phyloP scores from a whole-genome alignment of 805 yeast species.

The baker's yeast (Saccharomyces cerevisiae) region DNA sequence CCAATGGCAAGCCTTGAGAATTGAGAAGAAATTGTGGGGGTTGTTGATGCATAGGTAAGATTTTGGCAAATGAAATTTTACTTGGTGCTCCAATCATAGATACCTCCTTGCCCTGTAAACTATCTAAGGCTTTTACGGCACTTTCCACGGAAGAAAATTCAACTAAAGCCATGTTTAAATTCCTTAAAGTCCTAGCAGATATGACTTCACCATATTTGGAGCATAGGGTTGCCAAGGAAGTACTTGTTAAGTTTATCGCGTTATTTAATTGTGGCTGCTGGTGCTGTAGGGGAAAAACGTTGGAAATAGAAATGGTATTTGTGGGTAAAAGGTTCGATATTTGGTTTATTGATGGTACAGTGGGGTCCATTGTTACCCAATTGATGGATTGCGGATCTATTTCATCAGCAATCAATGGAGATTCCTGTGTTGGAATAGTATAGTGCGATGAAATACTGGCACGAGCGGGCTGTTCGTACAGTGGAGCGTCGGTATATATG shows the following conservation, averaged over 20 bases:
- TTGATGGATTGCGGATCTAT: constrained; percentile 50
- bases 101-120: constrained; percentile 73
- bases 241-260: constrained; percentile 35
- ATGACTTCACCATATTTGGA: constrained; percentile 53
- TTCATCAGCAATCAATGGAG: constrained; percentile 44
- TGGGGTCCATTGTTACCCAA: constrained; percentile 63
- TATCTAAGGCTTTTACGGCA: constrained; percentile 73
- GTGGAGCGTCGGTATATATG: constrained; percentile 26
- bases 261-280: constrained; percentile 48
- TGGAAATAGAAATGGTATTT: constrained; percentile 66
- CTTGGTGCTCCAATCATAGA: constrained; percentile 65
- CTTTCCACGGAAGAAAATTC: constrained; percentile 65
- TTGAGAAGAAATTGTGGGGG: constrained; percentile 13
- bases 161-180: constrained; percentile 48
- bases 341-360: constrained; percentile 67
- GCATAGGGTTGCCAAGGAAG: constrained; percentile 52
- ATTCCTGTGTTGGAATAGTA: constrained; percentile 16
- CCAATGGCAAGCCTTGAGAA: constrained; percentile 3
- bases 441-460: constrained; percentile 19
- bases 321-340: constrained; percentile 66
- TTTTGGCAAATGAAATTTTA: constrained; percentile 77
- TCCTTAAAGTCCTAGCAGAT: constrained; percentile 52
- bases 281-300: constrained; percentile 39
- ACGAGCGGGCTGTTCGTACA: constrained; percentile 19
- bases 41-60: constrained; percentile 35